Evolutionary conservation across 1,284 basidiomycete species (phyloP).

Genomic region (Cerioporus squamosus): DNA sequence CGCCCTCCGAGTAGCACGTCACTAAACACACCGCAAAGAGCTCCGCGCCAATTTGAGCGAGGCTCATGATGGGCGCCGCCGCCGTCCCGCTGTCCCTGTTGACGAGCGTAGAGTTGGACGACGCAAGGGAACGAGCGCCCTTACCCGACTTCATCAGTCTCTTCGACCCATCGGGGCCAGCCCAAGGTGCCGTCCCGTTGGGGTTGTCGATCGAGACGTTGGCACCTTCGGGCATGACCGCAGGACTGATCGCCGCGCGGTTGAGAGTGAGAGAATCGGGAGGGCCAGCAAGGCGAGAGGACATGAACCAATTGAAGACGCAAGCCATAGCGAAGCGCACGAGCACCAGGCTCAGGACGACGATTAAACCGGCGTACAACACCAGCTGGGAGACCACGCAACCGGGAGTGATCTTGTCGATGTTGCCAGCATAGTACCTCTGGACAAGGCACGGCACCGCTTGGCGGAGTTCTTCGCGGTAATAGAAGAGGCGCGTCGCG

Average conservation of each 20-base stretch:
- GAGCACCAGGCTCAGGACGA: constrained; percentile 91
- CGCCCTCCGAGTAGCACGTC: constrained; percentile 97
- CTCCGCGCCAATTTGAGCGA: constrained; percentile 91
- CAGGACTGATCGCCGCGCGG: constrained; percentile 86
- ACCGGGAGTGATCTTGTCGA: constrained; percentile 95
- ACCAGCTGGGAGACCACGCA: constrained; percentile 93
- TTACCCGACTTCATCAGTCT: constrained; percentile 51
- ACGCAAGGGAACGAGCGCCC: constrained; percentile 49
- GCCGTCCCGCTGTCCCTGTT: constrained; percentile 45
- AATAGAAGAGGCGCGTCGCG: constrained; percentile 86
- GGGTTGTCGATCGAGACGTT: constrained; percentile 88
- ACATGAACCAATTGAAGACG: constrained; percentile 96
- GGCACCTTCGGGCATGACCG: constrained; percentile 94
- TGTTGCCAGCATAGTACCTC: constrained; percentile 91
- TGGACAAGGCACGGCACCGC: constrained; percentile 82
- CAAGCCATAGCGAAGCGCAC: constrained; percentile 96
- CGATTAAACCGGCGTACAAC: constrained; percentile 89
- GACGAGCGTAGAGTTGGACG: constrained; percentile 59
- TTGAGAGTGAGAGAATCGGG: constrained; percentile 71
- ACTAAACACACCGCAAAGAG: constrained; percentile 95
- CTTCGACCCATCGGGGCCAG: constrained; percentile 55
- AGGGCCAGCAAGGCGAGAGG: constrained; percentile 75
- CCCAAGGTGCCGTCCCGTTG: constrained; percentile 94
- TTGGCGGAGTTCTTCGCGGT: constrained; percentile 63
- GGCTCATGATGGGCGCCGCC: constrained; percentile 71